Conservation (phyloP, 1,284 basidiomycete genomes). For the Phylloporus sp. region DNA sequence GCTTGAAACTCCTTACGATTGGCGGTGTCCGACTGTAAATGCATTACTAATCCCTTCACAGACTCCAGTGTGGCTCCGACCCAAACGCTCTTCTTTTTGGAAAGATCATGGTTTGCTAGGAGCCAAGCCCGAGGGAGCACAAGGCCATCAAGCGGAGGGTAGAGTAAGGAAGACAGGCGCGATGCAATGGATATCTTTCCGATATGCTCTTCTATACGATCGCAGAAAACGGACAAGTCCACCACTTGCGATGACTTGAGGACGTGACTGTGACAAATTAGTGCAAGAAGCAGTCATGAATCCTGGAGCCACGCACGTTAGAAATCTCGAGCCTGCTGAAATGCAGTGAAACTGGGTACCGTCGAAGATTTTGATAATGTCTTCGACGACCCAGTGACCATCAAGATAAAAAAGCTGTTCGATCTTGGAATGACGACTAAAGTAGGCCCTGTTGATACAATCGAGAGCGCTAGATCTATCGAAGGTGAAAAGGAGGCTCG, state of each 20-base stretch:
- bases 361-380: conserved; percentile 39
- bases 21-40: conserved; percentile 22
- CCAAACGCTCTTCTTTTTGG: conserved; percentile 29
- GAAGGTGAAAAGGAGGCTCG: conserved; percentile 40
- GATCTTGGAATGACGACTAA: conserved; percentile 5
- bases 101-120: conserved; percentile 35
- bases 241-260: conserved; percentile 37
- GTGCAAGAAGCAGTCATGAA: background rate
- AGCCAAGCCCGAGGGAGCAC: conserved; percentile 61
- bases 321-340: conserved; percentile 39
- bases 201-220: conserved; percentile 54
- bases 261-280: conserved; percentile 48
- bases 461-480: conserved; percentile 33
- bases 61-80: conserved; percentile 10
- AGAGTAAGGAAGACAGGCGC: conserved; percentile 25
- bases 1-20: conserved; percentile 17
- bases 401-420: conserved; percentile 22
- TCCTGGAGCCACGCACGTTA: conserved; percentile 24
- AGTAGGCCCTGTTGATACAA: conserved; percentile 30
- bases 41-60: conserved; percentile 22
- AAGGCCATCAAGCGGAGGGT: conserved; percentile 47
- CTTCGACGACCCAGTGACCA: conserved; percentile 44
- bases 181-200: conserved; percentile 46
- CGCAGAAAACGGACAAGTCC: conserved; percentile 53
- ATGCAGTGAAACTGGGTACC: conserved; percentile 29